Conservation (phyloP, 805 yeast species). For the Teunomyces gatunensis region DNA sequence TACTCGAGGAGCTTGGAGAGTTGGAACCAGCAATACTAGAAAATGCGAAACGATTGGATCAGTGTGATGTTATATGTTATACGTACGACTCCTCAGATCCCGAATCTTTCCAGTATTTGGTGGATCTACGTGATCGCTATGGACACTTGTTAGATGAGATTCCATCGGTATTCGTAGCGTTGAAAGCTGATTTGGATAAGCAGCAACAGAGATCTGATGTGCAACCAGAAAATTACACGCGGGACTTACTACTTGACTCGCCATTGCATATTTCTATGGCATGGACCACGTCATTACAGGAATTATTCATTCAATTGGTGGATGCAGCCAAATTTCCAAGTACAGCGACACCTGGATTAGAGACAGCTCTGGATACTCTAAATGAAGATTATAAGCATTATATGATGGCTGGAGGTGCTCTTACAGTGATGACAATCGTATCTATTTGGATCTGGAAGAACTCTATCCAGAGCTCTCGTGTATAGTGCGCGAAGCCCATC, state of each 20-base stretch:
- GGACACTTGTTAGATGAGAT: constrained; percentile 56
- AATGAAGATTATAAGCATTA: constrained; percentile 53
- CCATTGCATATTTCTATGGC: constrained; percentile 89
- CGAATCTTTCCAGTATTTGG: constrained; percentile 81
- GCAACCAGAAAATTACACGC: constrained; percentile 86
- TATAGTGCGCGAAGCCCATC: constrained; percentile 3
- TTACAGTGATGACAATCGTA: constrained; percentile 61
- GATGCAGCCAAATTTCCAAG: constrained; percentile 84
- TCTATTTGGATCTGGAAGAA: constrained; percentile 65
- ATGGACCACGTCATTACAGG: constrained; percentile 86
- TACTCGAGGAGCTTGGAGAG: constrained; percentile 87
- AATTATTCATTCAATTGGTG: constrained; percentile 80
- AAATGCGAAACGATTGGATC: constrained; percentile 64
- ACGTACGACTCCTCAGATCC: constrained; percentile 96
- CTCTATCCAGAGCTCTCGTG: constrained; percentile 28
- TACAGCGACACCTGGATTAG: constrained; percentile 68
- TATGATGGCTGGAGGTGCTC: constrained; percentile 65
- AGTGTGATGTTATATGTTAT: constrained; percentile 88
- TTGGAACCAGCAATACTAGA: constrained; percentile 78
- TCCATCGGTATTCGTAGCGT: constrained; percentile 86
- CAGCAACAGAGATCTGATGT: constrained; percentile 85
- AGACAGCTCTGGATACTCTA: constrained; percentile 57
- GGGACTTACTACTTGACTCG: constrained; percentile 62
- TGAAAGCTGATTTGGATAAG: constrained; percentile 92
- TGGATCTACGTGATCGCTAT: constrained; percentile 62